Evolutionary conservation across 345 rosid genomes (phyloP).

Genomic region (Noccaea bulbosa): DNA sequence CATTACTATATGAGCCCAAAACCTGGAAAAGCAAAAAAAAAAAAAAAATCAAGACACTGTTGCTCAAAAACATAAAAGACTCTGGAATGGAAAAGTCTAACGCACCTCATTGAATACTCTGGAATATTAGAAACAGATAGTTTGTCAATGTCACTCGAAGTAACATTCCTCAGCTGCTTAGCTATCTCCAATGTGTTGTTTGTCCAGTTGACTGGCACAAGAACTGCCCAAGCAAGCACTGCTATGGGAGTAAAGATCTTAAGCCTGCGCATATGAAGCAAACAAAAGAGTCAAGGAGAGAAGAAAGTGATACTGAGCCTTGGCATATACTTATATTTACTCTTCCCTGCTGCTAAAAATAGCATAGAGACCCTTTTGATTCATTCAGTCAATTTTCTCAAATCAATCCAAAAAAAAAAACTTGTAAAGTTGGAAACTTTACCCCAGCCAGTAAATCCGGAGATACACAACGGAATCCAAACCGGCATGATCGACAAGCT

Average conservation of each 20-base stretch:
- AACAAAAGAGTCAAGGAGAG: background rate
- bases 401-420: background rate
- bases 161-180: constrained; percentile 55
- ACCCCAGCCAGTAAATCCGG: constrained; percentile 95
- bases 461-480: constrained; percentile 94
- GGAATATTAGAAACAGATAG: constrained; percentile 90
- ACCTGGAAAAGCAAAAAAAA: constrained; percentile 50
- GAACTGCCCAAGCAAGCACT: constrained; percentile 72
- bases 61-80: constrained; percentile 14
- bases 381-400: background rate
- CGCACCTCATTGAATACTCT: constrained; percentile 65
- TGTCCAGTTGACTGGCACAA: constrained; percentile 86
- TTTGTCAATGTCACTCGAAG: constrained; percentile 84
- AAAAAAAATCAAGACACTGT: constrained; percentile 4
- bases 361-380: background rate
- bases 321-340: background rate
- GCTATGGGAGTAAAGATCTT: constrained; percentile 88
- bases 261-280: constrained; percentile 52
- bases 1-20: constrained; percentile 86
- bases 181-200: constrained; percentile 55
- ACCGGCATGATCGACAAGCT: constrained; percentile 97
- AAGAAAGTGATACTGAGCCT: constrained; percentile 6
- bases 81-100: constrained; percentile 2
- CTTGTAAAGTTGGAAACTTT: constrained; percentile 29
- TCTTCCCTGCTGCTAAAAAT: constrained; percentile 16